A percentile compares a stretch with the other conserved stretches of the same genome.
Evolutionary conservation across 2,329 filamentous ascomycete genomes (phyloP).

Genomic region (Epichloe sibirici): DNA sequence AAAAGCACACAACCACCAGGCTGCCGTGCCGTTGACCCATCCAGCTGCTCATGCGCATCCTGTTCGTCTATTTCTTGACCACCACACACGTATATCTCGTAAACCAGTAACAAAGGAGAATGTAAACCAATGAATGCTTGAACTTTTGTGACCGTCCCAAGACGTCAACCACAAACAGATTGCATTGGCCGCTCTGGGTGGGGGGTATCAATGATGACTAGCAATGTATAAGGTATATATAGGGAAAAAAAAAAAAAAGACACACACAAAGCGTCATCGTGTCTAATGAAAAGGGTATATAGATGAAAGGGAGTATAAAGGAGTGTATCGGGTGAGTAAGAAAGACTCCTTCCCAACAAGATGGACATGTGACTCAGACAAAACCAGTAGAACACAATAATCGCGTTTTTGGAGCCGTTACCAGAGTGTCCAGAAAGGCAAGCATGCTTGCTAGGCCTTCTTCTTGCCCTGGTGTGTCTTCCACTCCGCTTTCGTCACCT

Average conservation of each 20-base stretch:
- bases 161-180: no score
- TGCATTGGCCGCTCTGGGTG: no score
- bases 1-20: background rate
- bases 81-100: background rate
- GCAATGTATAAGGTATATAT: background rate
- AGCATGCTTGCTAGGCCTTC: conserved; percentile 22
- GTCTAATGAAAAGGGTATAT: background rate
- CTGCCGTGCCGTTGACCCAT: no score
- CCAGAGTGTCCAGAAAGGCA: conserved; percentile 15
- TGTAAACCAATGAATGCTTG: background rate
- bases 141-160: background rate
- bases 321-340: conserved; percentile 2
- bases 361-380: no score
- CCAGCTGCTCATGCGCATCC: background rate
- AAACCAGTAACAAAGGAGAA: background rate
- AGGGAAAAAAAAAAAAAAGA: conserved; percentile 1
- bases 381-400: background rate
- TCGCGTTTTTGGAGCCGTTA: background rate
- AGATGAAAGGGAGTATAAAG: conserved; percentile 8
- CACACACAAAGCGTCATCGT: no score
- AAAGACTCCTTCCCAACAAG: background rate
- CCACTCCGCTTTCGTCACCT: conserved; percentile 78
- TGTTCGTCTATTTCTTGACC: background rate
- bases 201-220: background rate
- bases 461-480: conserved; percentile 47